Base-by-base conservation (phyloP, 2,329 filamentous ascomycete species). In the Epichloe aotearoae region DNA sequence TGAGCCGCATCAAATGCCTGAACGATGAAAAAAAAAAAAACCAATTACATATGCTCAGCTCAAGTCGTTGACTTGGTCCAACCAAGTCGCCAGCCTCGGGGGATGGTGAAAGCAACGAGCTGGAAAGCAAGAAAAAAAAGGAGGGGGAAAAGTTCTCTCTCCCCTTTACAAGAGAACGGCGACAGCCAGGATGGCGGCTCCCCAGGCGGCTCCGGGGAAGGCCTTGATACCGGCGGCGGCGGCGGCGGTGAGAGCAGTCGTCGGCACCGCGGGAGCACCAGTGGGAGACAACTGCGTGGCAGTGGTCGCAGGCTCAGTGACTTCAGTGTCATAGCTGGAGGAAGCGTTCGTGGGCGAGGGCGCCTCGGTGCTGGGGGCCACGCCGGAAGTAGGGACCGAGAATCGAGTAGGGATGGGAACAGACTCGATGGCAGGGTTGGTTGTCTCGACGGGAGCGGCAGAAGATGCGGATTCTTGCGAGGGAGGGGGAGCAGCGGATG, bases 241-340 rank as follows among this genome's bases (percentile, higher is more conserved):
- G 23, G 60, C 65, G n/a, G 60, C 64, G 11, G 63, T 65, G 26
- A 64, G 57, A 30, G 61, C 60, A 7, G 59, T 60, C 34, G 58
- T 58, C 23, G 59, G 61, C 26, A 59, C 54, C 19, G 62, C 58
- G 15, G 58, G 53, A 39, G 63, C 57, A 20, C 46, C 55, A 5
- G 44, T 14, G 19, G 34, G 8, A 4, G 47, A 47, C 8, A 50
- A 23, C 38, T 36, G 47, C 19, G 40, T 7, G n/a, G 33, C 42
- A 19, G 49, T 44, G 15, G 46, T 12, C 0, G n/a, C 39, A n/a
- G 46, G 41, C 14, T 46, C 40, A n/a, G 53, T 51, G 15, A 48
- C 41, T 6, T 50, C 45, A 52, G 57, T 56, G 33, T 44, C 52
- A 26, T 52, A 52, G 42, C 43, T 46, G 49, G 55, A 49, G 11